phyloP scores from a whole-genome alignment of 257 asterid species.

The Solanum acaule region DNA sequence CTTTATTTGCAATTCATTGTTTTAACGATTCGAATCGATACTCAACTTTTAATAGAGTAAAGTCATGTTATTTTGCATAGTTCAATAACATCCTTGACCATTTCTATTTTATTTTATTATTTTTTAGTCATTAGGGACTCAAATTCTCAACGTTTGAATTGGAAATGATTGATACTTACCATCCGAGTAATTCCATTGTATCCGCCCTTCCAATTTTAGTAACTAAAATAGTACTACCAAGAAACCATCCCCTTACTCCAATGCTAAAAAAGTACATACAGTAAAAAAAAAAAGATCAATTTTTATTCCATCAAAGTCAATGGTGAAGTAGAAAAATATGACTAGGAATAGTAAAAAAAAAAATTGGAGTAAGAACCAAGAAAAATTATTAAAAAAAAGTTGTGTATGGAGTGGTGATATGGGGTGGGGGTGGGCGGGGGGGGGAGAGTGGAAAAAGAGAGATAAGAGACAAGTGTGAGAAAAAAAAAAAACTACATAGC shows the following conservation, averaged over 20 bases:
- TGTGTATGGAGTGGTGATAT: too few species aligned
- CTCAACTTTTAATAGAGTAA: background rate
- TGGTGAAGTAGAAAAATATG: background rate
- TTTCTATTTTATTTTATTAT: background rate
- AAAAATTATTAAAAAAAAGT: background rate
- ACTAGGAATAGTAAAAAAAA: background rate
- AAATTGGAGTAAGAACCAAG: background rate
- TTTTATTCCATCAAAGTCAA: background rate
- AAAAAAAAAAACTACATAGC: background rate
- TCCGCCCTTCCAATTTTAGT: background rate
- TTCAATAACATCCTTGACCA: background rate
- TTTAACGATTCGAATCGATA: fast-evolving
- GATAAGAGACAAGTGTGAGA: too few species aligned
- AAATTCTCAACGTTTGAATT: too few species aligned
- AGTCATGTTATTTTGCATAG: background rate
- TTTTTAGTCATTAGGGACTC: too few species aligned
- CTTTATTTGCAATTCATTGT: background rate
- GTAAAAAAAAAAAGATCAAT: background rate
- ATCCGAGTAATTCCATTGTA: background rate
- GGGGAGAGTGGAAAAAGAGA: too few species aligned
- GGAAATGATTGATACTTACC: background rate
- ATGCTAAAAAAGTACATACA: background rate
- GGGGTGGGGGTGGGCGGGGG: too few species aligned
- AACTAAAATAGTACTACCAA: background rate
- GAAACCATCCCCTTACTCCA: background rate